Base-by-base conservation (phyloP, 2,329 filamentous ascomycete species). In the Ophiostoma novo-ulmi region DNA sequence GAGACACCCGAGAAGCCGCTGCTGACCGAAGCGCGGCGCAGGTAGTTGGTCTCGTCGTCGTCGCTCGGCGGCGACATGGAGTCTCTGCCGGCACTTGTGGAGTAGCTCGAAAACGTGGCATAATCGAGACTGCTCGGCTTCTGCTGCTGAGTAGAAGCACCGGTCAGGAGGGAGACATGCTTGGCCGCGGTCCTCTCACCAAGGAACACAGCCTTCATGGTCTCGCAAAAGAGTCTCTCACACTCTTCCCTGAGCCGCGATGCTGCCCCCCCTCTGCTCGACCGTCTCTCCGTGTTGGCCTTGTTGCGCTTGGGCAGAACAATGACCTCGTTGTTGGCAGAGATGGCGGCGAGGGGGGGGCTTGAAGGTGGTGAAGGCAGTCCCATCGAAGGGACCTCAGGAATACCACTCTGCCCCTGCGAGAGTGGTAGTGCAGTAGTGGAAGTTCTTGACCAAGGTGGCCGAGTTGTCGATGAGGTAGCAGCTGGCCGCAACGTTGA, bases 191-290 rank as follows among this genome's bases (percentile, higher is more conserved):
- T 89, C 91, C 90, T 89, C 93, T 96, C 93, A 97, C 92, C 94
- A 87, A 91, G 91, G 89, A 97, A 97, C 85, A 92, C 91, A 85
- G 89, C 85, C 84, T 88, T 91, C 89, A 97, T 92, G 87, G 89
- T 90, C 90, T 94, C 93, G 85, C 94, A 97, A 88, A 97, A 97
- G 90, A 97, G 94, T 87, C 94, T 97, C 93, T 97, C 94, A 97
- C 94, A 97, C 92, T 97, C 93, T 93, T 91, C 93, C 92, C 91
- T 93, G 87, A 97, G 97, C 85, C 90, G 89, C 83, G 92, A 89
- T 91, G 92, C 89, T 90, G 93, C 93, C 93, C 93, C 93, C 91
- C 91, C 91, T 90, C 86, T 86, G 79, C 87, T 3, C 20, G 63
- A 20, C 35, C n/a, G 35, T 39, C 38, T 74, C 81, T 80, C 77